Base-by-base conservation (phyloP, 768 basidiomycete genomes). In the Leucogyrophana mollusca region DNA sequence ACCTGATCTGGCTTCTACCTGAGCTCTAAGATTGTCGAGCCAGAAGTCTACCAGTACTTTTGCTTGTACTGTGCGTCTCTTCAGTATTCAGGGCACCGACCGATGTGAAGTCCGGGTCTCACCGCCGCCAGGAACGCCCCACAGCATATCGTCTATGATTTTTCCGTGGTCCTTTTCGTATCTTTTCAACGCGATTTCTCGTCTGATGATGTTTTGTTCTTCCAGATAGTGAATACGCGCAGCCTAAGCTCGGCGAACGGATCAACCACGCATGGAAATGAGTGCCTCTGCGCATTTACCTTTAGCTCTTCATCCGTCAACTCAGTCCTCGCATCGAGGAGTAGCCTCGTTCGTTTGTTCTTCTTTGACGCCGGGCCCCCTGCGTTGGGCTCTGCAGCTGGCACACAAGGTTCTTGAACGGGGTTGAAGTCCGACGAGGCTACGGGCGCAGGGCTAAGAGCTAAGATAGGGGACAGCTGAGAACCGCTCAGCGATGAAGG, bases 281-380 rank as follows among this genome's bases (percentile, higher is more conserved):
- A 13, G 21, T 21, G 17, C 40, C 37, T 37, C 16, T 34, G 33
- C 6, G 18, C 30, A 21, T 60, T 50, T 46, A 81, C 90, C 72
- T 84, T 86, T 35, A 93, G 70, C 65, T 93, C 88, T 3, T 87
- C 84, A 48, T 91, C 87, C 4, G 89, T 88, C 30, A 93, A 67
- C 59, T 93, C 90, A 4, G 82, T 93, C 49, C 87, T 75, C 4
- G 74, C 66, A 61, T 93, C 90, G 6, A 92, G 62, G 3, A 87
- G 66, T 34, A 83, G 59, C 36, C 82, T 73, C 9, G 76, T 54
- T 2, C 70, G 69, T 50, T 78, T 85, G 45, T 72, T 62, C 58
- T 79, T 87, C 55, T 42, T 64, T 13, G 6, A 13, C 27, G 27
- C 27, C 22, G 33, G 21, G 45, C 58, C 32, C 3, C 23, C 11